These are phyloP conservation scores for Termitomyces sp. DNA, from an alignment of 768 basidiomycete genomes.

Conservation along the genomic window DNA sequence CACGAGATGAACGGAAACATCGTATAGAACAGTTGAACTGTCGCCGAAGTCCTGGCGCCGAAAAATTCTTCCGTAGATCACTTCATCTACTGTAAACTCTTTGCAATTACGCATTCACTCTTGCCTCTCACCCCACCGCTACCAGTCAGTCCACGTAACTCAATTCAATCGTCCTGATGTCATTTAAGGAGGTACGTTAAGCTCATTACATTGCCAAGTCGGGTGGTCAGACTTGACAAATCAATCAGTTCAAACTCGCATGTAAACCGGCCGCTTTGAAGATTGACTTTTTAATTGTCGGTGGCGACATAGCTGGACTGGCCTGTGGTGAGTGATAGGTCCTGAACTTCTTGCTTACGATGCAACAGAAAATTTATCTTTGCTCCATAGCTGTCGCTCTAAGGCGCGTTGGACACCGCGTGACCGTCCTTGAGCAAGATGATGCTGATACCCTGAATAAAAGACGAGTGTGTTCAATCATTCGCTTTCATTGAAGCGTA, in stretches of 20 bases:
- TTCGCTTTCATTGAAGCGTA: too few species aligned
- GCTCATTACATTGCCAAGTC: not conserved
- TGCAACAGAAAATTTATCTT: not conserved
- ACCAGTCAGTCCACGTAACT: not conserved
- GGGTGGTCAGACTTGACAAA: not conserved
- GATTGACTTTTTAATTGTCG: constrained; percentile 21
- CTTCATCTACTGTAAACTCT: not conserved
- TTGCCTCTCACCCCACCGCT: not conserved
- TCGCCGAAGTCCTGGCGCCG: not conserved
- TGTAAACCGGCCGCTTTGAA: constrained; percentile 3
- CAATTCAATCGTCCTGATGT: not conserved
- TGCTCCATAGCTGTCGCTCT: constrained; percentile 37
- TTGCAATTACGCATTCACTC: not conserved
- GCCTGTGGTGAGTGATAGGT: constrained; percentile 23
- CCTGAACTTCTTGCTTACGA: too few species aligned
- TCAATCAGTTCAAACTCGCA: constrained; percentile 2
- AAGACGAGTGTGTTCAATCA: not conserved
- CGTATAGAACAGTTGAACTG: not conserved
- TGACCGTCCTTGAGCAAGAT: constrained; percentile 43
- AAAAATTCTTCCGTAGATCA: not conserved
- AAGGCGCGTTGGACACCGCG: constrained; percentile 46
- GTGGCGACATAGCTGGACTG: constrained; percentile 45
- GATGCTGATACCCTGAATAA: not conserved
- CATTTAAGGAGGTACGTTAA: not conserved
- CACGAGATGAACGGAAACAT: constrained; percentile 1